These are phyloP conservation scores for Cryptococcus wingfieldii DNA, from an alignment of 1,284 basidiomycete genomes.

Conservation along the genomic window DNA sequence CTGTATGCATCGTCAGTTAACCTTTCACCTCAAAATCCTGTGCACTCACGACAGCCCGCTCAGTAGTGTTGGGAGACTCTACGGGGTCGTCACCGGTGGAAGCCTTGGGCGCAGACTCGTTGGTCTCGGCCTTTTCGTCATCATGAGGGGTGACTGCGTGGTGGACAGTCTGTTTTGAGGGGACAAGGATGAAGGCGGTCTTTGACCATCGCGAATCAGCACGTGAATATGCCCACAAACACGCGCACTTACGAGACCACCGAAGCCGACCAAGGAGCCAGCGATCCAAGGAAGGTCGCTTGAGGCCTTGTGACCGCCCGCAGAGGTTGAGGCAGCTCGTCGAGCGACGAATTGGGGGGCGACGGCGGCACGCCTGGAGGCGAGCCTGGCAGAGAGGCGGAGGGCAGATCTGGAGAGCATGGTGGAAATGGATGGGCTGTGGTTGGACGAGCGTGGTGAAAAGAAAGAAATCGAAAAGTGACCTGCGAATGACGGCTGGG, in stretches of 20 bases:
- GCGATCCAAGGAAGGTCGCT: slow-evolving; percentile 18
- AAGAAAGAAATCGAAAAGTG: background rate
- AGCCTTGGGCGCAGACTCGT: slow-evolving; percentile 14
- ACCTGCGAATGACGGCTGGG: too few relatives aligned
- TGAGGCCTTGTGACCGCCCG: background rate
- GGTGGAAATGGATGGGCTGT: background rate
- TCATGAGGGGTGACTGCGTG: slow-evolving; percentile 7
- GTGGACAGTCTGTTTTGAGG: slow-evolving; percentile 10
- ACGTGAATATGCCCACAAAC: too few relatives aligned
- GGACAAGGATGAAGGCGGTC: slow-evolving; percentile 21
- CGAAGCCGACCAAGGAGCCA: slow-evolving; percentile 19
- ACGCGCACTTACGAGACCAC: slow-evolving; percentile 13
- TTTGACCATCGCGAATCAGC: background rate
- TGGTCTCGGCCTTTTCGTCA: slow-evolving; percentile 7
- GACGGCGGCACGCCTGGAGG: background rate
- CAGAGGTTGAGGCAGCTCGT: slow-evolving; percentile 13
- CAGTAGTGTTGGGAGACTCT: background rate
- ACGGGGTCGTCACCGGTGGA: slow-evolving; percentile 3
- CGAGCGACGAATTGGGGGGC: slow-evolving; percentile 6
- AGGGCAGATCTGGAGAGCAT: background rate
- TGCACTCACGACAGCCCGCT: slow-evolving; percentile 4
- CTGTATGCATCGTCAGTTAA: background rate
- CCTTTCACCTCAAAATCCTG: background rate
- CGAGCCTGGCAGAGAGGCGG: background rate
- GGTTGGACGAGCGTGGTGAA: background rate